Conservation (phyloP, 2,329 filamentous ascomycete species). For the Grosmannia penicillata region DNA sequence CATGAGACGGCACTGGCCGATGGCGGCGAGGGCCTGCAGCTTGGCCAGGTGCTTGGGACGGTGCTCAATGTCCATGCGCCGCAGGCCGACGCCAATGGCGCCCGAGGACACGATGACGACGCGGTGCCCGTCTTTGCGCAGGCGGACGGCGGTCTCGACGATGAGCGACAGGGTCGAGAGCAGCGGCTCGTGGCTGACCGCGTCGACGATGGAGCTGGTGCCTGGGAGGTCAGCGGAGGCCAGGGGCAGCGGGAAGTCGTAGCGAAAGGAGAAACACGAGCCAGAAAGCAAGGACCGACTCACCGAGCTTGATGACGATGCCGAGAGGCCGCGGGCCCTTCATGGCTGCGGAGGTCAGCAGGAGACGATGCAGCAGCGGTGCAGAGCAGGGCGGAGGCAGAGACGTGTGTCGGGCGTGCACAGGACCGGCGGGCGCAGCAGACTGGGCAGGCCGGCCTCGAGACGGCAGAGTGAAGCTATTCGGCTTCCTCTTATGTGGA, state of each 20-base stretch:
- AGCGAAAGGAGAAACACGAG: neutral
- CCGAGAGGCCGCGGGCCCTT: slow-evolving; percentile 52
- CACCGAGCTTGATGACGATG: slow-evolving; percentile 81
- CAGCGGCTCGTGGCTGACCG: slow-evolving; percentile 84
- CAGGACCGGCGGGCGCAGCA: too few species aligned
- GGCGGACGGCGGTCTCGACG: slow-evolving; percentile 79
- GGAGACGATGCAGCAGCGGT: neutral
- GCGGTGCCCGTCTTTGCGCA: slow-evolving; percentile 80
- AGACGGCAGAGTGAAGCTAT: too few species aligned
- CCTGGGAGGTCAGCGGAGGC: slow-evolving; percentile 36
- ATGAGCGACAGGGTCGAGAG: slow-evolving; percentile 83
- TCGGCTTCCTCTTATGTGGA: too few species aligned
- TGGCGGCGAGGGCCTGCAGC: slow-evolving; percentile 85
- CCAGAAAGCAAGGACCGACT: slow-evolving; percentile 15
- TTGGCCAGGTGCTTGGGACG: slow-evolving; percentile 82
- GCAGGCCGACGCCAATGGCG: slow-evolving; percentile 85
- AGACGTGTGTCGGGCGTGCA: too few species aligned
- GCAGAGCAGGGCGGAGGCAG: neutral
- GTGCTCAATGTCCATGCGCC: slow-evolving; percentile 76
- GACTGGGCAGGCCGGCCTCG: too few species aligned
- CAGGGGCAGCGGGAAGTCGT: too few species aligned
- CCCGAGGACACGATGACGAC: slow-evolving; percentile 96
- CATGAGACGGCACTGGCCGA: slow-evolving; percentile 90
- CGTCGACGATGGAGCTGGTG: slow-evolving; percentile 97
- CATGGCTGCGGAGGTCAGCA: slow-evolving; percentile 33